phyloP scores from a whole-genome alignment of 1,284 basidiomycete species.

The Cerrena zonata region DNA sequence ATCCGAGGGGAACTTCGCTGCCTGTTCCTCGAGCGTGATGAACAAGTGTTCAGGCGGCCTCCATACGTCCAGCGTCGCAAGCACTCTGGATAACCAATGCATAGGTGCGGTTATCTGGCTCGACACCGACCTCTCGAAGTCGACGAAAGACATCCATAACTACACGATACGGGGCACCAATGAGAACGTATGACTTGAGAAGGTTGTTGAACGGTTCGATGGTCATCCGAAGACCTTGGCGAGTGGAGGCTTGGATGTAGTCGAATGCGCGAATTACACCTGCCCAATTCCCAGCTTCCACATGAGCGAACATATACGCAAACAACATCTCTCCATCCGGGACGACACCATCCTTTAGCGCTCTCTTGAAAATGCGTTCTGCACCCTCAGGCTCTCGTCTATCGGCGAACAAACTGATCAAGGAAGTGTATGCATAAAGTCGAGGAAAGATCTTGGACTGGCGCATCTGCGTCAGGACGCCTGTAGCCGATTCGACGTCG shows the following conservation, averaged over 20 bases:
- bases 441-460: conserved; percentile 44
- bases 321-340: conserved; percentile 65
- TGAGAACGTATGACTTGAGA: conserved; percentile 79
- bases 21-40: conserved; percentile 51
- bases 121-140: conserved; percentile 44
- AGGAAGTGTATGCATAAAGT: conserved; percentile 56
- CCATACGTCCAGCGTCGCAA: conserved; percentile 69
- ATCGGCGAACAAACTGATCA: conserved; percentile 66
- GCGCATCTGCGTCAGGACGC: conserved; percentile 63
- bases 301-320: conserved; percentile 78
- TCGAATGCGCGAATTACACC: conserved; percentile 71
- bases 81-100: conserved; percentile 80
- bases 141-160: conserved; percentile 64
- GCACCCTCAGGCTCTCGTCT: conserved; percentile 66
- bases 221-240: conserved; percentile 35
- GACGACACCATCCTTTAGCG: conserved; percentile 52
- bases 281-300: conserved; percentile 76
- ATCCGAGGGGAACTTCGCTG: conserved; percentile 32
- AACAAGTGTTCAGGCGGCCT: conserved; percentile 66
- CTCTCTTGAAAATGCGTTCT: conserved; percentile 61
- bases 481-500: conserved; percentile 51
- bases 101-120: conserved; percentile 67
- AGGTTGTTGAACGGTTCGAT: conserved; percentile 73
- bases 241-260: conserved; percentile 46
- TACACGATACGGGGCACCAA: conserved; percentile 69